Evolutionary conservation across 2,329 filamentous ascomycete species (phyloP).

Genomic region (Hortaea sp.): DNA sequence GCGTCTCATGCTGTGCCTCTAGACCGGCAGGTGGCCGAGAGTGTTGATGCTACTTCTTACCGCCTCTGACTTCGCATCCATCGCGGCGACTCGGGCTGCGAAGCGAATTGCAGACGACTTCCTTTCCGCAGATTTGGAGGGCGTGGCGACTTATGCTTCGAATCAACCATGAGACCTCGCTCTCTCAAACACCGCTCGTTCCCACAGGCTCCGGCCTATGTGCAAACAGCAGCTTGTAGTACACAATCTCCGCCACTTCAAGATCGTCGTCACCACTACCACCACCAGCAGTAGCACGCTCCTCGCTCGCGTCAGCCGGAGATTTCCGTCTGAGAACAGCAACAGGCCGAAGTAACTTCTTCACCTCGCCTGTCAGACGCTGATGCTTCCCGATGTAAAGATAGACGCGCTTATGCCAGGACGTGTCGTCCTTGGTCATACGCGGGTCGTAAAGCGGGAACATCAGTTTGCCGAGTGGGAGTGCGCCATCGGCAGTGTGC

Average conservation of each 20-base stretch:
- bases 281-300: slow-evolving; percentile 22
- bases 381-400: slow-evolving; percentile 85
- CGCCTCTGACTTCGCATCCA: no score
- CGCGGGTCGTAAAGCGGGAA: slow-evolving; percentile 63
- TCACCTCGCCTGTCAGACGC: slow-evolving; percentile 78
- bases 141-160: no score
- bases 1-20: no score
- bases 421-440: slow-evolving; percentile 41
- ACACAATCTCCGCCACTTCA: slow-evolving; percentile 79
- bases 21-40: no score
- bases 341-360: slow-evolving; percentile 69
- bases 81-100: no score
- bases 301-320: not conserved
- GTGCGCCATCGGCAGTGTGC: slow-evolving; percentile 18
- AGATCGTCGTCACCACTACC: slow-evolving; percentile 41
- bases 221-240: slow-evolving; percentile 78
- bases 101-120: no score
- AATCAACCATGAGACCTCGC: no score
- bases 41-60: no score
- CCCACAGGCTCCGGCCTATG: slow-evolving; percentile 74
- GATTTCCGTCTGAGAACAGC: slow-evolving; percentile 60
- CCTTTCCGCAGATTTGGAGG: no score
- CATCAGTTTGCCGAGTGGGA: slow-evolving; percentile 59
- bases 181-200: slow-evolving; percentile 2
- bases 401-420: slow-evolving; percentile 81